These are phyloP conservation scores for Aspergillus sojae DNA, from an alignment of 2,329 filamentous ascomycete genomes.

Conservation along the genomic window DNA sequence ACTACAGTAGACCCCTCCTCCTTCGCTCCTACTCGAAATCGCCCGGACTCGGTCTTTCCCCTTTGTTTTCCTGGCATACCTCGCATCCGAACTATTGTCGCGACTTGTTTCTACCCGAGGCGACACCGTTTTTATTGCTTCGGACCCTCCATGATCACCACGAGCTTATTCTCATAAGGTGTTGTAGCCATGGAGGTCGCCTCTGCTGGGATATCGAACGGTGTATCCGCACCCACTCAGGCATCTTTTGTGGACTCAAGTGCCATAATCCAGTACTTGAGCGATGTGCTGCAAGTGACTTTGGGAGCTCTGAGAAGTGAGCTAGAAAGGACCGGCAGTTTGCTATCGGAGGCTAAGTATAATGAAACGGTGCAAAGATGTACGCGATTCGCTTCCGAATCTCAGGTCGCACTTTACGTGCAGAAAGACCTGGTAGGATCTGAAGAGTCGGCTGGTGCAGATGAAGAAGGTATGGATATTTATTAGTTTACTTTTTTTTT, in stretches of 20 bases:
- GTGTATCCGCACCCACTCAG: slow-evolving; percentile 34
- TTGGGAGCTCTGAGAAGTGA: slow-evolving; percentile 76
- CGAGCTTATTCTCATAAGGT: slow-evolving; percentile 27
- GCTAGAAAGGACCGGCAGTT: slow-evolving; percentile 76
- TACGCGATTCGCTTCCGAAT: slow-evolving; percentile 83
- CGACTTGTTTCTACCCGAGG: slow-evolving; percentile 18
- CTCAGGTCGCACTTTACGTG: slow-evolving; percentile 85
- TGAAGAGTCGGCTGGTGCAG: slow-evolving; percentile 48
- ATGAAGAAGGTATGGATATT: slow-evolving; percentile 44
- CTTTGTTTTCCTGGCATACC: not conserved
- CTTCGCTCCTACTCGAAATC: not conserved
- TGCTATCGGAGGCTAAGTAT: slow-evolving; percentile 73
- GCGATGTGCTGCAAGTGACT: slow-evolving; percentile 70
- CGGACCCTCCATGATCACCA: slow-evolving; percentile 35
- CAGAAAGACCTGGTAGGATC: slow-evolving; percentile 71
- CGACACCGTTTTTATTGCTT: slow-evolving; percentile 1
- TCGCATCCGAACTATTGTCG: slow-evolving; percentile 12
- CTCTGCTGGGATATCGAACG: slow-evolving; percentile 39
- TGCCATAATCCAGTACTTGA: slow-evolving; percentile 71
- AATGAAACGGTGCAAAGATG: slow-evolving; percentile 84
- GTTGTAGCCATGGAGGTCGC: slow-evolving; percentile 41
- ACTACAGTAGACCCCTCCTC: not conserved
- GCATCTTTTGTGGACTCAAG: slow-evolving; percentile 61
- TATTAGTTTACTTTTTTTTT: not conserved
- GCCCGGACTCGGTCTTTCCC: not conserved